A percentile compares a stretch with the other conserved stretches of the same genome.
These are phyloP conservation scores for Ormosia emarginata DNA, from an alignment of 306 rosid species.

Conservation along the genomic window DNA sequence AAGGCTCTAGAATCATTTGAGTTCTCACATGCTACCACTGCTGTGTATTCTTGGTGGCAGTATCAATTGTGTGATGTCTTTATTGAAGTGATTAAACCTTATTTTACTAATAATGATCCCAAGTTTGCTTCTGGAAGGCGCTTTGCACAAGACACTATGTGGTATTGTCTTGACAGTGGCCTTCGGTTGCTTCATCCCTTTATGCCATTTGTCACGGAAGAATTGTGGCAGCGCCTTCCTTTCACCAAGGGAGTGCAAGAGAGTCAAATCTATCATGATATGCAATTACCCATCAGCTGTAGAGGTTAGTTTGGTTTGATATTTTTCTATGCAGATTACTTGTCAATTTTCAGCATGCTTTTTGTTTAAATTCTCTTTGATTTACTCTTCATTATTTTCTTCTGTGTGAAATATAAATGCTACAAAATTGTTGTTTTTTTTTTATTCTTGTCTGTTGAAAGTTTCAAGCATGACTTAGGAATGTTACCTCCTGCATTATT, in stretches of 20 bases:
- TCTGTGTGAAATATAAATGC: no score
- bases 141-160: slow-evolving; percentile 74
- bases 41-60: slow-evolving; percentile 91
- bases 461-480: not conserved
- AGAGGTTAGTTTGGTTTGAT: slow-evolving; percentile 59
- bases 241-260: slow-evolving; percentile 45
- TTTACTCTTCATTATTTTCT: not conserved
- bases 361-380: not conserved
- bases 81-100: slow-evolving; percentile 90
- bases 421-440: no score
- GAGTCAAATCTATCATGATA: slow-evolving; percentile 77
- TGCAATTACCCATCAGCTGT: slow-evolving; percentile 60
- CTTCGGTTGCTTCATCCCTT: slow-evolving; percentile 94
- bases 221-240: slow-evolving; percentile 99
- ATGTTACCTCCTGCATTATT: not conserved
- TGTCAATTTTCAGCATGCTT: not conserved
- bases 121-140: slow-evolving; percentile 55
- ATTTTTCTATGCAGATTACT: not conserved
- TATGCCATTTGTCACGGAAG: slow-evolving; percentile 97
- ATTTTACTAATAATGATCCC: slow-evolving; percentile 62
- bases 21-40: slow-evolving; percentile 81
- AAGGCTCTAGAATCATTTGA: slow-evolving; percentile 60
- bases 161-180: slow-evolving; percentile 93
- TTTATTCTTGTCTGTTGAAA: not conserved
- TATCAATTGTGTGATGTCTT: slow-evolving; percentile 95